Evolutionary conservation across 2,329 filamentous ascomycete genomes (phyloP).

Genomic region (Cordyceps javanica): DNA sequence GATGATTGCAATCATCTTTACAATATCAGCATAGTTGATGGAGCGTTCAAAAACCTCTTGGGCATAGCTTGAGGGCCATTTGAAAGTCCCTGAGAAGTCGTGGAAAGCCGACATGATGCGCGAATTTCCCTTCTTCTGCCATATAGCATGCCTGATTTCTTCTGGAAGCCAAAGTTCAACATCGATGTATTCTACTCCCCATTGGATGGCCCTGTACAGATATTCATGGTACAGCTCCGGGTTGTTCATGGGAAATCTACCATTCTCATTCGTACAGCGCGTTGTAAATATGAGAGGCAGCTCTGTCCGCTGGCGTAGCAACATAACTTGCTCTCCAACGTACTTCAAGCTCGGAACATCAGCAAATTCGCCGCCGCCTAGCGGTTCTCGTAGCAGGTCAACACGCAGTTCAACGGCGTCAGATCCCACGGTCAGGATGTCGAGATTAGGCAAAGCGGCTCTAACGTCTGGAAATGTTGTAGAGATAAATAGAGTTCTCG

Average conservation of each 20-base stretch:
- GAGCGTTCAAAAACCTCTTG: conserved; percentile 66
- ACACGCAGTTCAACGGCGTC: conserved; percentile 82
- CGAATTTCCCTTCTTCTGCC: conserved; percentile 66
- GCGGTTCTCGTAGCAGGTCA: conserved; percentile 70
- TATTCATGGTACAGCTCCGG: conserved; percentile 71
- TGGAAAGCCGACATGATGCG: conserved; percentile 90
- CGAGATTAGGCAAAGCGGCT: conserved; percentile 74
- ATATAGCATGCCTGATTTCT: conserved; percentile 60
- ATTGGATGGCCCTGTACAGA: conserved; percentile 77
- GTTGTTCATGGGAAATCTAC: conserved; percentile 77
- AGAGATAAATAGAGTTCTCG: conserved; percentile 76
- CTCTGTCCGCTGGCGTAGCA: conserved; percentile 75
- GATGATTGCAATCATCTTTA: conserved; percentile 87
- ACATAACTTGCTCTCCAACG: conserved; percentile 80
- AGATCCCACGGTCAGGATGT: conserved; percentile 79
- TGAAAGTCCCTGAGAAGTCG: conserved; percentile 78
- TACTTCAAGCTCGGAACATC: conserved; percentile 73
- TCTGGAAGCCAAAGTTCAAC: conserved; percentile 85
- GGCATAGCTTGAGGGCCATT: conserved; percentile 71
- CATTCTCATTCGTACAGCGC: conserved; percentile 74
- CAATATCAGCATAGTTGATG: conserved; percentile 70
- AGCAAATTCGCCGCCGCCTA: conserved; percentile 54
- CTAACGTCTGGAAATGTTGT: conserved; percentile 84
- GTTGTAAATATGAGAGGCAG: conserved; percentile 88
- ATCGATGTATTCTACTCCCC: conserved; percentile 86